Evolutionary conservation across 2,329 filamentous ascomycete genomes (phyloP), one percentile per base, ranked within the genome.

Genomic region (Pyrenophora seminiperda): DNA sequence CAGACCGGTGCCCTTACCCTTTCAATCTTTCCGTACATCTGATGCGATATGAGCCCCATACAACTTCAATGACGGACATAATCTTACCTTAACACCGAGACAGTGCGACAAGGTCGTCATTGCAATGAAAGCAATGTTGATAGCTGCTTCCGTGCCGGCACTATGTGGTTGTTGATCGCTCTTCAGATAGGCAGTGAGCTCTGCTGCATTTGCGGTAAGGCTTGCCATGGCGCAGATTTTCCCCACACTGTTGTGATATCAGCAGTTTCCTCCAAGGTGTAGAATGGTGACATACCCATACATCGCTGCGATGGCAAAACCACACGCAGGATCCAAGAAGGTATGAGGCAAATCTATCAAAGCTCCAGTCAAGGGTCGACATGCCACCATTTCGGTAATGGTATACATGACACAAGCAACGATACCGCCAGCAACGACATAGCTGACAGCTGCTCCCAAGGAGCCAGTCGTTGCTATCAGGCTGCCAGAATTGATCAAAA

Each of bases 11-110:
- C 15, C 34, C 50, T 15, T 44, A 62, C 58, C 31, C 67, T 53
- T 48, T 70, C 68, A 10, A 71, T 54, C 24, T 58, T 63, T 2
- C 67, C 68, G 39, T 71, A 71, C 3, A 71, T 47, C 62, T 68
- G 24, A 5, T 13, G 19, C 1, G 5, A 37, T 24, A 13, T 61
- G 7, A 60, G 44, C 17, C 4, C 18, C 17, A n/a, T 15, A 0
- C 1, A 15, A 2, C 19, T 1, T 31, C 5, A 13, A 7, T 1
- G 5, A 27, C 13, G 0, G 1, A 3, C 7, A 29, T 1, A 40
- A 36, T 19, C 51, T 45, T 45, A 63, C 61, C 41, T 56, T 61
- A 7, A 66, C 59, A 15, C 62, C 62, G 20, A 64, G 41, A 43
- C 62, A 66, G 29, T 66, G 62, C 1, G 61, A 58, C 7, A 64